Evolutionary conservation across 1,139 yeast genomes (phyloP), one percentile per base, ranked within the genome.

Genomic region (Scheffersomyces cryptocercus): DNA sequence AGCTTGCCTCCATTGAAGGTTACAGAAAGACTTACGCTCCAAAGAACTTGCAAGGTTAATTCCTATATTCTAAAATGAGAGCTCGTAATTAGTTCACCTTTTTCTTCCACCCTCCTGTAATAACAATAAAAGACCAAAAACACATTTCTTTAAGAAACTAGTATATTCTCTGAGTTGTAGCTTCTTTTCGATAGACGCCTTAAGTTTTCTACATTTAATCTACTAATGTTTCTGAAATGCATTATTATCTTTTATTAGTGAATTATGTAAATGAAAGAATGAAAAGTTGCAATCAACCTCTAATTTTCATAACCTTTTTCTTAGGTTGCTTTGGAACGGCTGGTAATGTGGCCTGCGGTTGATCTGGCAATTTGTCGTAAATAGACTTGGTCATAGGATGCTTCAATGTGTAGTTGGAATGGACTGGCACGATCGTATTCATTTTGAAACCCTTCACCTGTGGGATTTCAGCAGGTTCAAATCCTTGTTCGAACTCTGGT

Each of bases 361-460:
- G 68, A 33, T 75, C 79, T 24, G 85, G 76, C 40, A 62, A 63
- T 16, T 71, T 82, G 38, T 82, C 85, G 57, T 87, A 86, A 29
- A 87, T 79, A 44, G 75, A 65, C 52, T 86, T 89, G 2, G 90
- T 84, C 77, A 84, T 83, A 42, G 97, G 97, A 55, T 88, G 93
- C 36, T 88, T 91, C 70, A 88, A 77, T 36, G 91, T 77, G 38
- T 85, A 83, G 29, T 84, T 81, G 40, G 95, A 85, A 57, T 86
- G 89, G 29, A 89, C 74, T 12, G 99, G 99, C 20, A 90, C 89
- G 40, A 91, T 83, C 5, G 84, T 79, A 64, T 88, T 89, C 87
- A 91, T 85, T 54, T 77, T 80, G 74, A 88, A 86, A 11, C 97
- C 97, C 56, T 81, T 80, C 14, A 95, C 97, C 48, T 68, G 71